Evolutionary conservation across 306 rosid species (phyloP), one percentile per base, ranked within the genome.

Genomic region (Vigna mungo): DNA sequence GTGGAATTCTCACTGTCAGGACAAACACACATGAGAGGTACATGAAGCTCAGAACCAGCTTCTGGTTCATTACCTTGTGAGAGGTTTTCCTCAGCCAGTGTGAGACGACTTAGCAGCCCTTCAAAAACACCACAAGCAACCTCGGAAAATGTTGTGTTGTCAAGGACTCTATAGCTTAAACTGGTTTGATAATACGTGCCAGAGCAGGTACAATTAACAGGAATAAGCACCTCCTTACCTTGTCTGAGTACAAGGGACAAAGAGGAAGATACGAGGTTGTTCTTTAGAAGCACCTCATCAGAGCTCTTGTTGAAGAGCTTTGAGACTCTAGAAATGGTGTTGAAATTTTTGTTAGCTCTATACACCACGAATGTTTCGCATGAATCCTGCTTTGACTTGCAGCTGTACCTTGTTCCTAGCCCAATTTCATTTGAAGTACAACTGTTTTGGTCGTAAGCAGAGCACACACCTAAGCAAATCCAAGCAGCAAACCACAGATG

Each of bases 1-100:
- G 83, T 69, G 63, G 68, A 75, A 79, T 80, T 86, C 7, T 82
- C 76, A 68, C 78, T 83, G 14, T 80, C 74, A 44, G 84, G 88
- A 74, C 94, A 91, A 62, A 92, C 83, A 68, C 96, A 89, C 73
- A 67, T 83, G 12, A 89, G 78, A 56, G 92, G 89, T 69, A 89
- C 83, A 2, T 39, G 75, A 80, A 91, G 84, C 62, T 52, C 72
- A 27, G 75, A 61, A 76, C 85, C 92, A 65, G 60, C 44, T 66
- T 59, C 25, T 18, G 67, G 61, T 6, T 46, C 73, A 16, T 72
- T 58, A 48, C 54, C 85, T 56, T 25, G 84, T 43, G 51, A 30
- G 51, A 60, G 65, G 74, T 88, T 89, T 63, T 61, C 81, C 71
- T 80, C 77, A 5, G 39, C 1, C 1, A 91, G 83, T 7, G 87